These are phyloP conservation scores for Orbilia quercus DNA, from an alignment of 2,329 filamentous ascomycete species.

Conservation along the genomic window DNA sequence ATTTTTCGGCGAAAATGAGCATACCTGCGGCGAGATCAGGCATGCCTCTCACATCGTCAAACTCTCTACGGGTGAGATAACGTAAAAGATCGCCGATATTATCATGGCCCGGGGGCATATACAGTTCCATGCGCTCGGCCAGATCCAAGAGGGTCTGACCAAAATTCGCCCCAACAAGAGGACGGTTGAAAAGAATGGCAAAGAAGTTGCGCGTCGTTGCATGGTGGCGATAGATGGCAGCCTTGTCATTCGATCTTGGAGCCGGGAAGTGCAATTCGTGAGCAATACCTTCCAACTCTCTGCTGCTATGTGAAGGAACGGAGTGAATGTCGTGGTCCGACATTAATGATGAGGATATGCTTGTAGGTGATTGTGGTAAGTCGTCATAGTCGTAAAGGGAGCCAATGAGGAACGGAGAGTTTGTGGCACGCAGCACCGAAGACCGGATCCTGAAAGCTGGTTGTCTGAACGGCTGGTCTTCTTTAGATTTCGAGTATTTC, in stretches of 20 bases:
- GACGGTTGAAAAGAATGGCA: constrained; percentile 73
- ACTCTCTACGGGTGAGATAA: constrained; percentile 70
- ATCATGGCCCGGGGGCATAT: constrained; percentile 66
- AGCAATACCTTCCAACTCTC: constrained; percentile 68
- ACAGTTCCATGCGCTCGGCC: constrained; percentile 71
- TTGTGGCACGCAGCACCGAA: constrained; percentile 70
- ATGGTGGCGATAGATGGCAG: constrained; percentile 69
- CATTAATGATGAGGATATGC: constrained; percentile 48
- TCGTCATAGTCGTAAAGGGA: constrained; percentile 63
- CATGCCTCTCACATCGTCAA: constrained; percentile 74
- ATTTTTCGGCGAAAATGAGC: constrained; percentile 73
- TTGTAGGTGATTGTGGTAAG: constrained; percentile 50
- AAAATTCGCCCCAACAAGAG: constrained; percentile 73
- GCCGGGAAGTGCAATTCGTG: constrained; percentile 74
- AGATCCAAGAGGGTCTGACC: constrained; percentile 74
- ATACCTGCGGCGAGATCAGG: constrained; percentile 71
- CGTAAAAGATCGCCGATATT: constrained; percentile 71
- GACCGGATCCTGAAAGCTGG: constrained; percentile 71
- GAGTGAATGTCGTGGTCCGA: constrained; percentile 40
- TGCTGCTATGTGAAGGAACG: constrained; percentile 60
- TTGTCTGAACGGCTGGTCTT: constrained; percentile 61
- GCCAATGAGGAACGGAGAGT: constrained; percentile 69
- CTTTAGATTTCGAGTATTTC: constrained; percentile 63
- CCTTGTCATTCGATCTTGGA: constrained; percentile 66
- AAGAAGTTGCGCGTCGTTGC: constrained; percentile 77